Percentiles rank a stretch among this genome's conserved stretches.
These are phyloP conservation scores for Penicillium sp. DNA, from an alignment of 2,329 filamentous ascomycete genomes.

Conservation along the genomic window DNA sequence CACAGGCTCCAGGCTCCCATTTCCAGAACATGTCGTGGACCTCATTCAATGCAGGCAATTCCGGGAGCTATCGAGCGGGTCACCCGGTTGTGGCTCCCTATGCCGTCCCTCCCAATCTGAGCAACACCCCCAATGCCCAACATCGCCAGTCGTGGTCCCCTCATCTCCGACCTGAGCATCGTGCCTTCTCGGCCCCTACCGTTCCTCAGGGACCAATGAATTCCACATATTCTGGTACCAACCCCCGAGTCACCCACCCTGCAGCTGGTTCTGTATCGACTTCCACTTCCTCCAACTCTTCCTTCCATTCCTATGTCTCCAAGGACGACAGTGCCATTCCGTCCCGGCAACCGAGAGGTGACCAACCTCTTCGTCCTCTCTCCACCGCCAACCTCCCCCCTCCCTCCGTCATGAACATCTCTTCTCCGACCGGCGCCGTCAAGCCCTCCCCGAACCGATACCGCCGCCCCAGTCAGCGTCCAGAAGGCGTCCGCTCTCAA, in stretches of 20 bases:
- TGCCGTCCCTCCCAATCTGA: conserved; percentile 69
- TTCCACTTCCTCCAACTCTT: conserved; percentile 51
- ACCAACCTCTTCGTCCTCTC: conserved; percentile 41
- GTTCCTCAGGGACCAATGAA: conserved; percentile 41
- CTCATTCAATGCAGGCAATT: conserved; percentile 41
- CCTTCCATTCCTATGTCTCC: conserved; percentile 42
- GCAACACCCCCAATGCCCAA: conserved; percentile 51
- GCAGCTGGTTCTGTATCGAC: conserved; percentile 55
- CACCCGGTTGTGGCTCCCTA: conserved; percentile 70
- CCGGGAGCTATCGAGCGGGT: conserved; percentile 48
- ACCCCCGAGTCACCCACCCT: conserved; percentile 43
- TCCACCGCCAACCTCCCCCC: conserved; percentile 52
- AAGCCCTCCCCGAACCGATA: conserved; percentile 82
- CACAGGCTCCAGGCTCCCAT: conserved; percentile 37
- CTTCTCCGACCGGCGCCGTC: conserved; percentile 50
- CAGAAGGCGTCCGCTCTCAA: conserved; percentile 45
- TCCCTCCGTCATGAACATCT: conserved; percentile 51
- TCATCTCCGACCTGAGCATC: conserved; percentile 56
- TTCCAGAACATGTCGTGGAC: conserved; percentile 42
- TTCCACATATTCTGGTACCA: conserved; percentile 30
- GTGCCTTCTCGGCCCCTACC: conserved; percentile 54
- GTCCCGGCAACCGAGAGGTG: conserved; percentile 38
- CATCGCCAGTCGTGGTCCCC: conserved; percentile 53
- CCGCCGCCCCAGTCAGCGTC: conserved; percentile 62
- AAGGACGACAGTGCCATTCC: conserved; percentile 52